A percentile compares a stretch with the other conserved stretches of the same genome.
Evolutionary conservation across 495 filamentous ascomycete species (phyloP).

Genomic region (Trichocladium uniseriatum): DNA sequence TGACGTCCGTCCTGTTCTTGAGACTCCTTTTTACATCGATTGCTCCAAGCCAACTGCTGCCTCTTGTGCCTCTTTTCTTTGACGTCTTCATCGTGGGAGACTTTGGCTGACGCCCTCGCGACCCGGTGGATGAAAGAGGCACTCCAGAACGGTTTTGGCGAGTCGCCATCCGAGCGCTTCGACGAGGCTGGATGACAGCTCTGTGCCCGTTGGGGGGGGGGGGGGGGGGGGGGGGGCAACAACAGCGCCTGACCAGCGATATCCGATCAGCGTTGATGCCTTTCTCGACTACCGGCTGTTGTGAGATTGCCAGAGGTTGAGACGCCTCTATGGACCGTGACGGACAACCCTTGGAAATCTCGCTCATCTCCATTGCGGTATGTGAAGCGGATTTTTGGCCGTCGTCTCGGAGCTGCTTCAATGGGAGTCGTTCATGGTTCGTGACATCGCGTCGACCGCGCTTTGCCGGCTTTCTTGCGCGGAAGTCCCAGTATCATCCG

Average conservation of each 20-base stretch:
- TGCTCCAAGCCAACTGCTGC: too few relatives aligned
- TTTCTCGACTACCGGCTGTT: neutral
- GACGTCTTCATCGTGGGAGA: too few relatives aligned
- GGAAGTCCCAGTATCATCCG: neutral
- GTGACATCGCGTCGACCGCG: neutral
- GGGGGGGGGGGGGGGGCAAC: too few relatives aligned
- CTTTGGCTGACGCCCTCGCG: neutral
- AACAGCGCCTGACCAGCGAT: neutral
- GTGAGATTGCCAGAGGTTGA: neutral
- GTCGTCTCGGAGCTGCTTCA: neutral
- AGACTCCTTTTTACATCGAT: neutral
- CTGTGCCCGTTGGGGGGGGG: neutral
- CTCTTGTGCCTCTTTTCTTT: too few relatives aligned
- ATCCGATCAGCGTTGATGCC: neutral
- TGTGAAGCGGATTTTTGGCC: neutral
- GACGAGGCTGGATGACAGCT: neutral
- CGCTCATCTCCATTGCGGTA: neutral
- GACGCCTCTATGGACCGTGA: neutral
- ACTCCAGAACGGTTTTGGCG: neutral
- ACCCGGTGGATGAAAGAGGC: neutral
- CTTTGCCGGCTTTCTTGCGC: neutral
- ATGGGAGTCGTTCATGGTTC: neutral
- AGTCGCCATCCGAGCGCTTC: constrained; percentile 1
- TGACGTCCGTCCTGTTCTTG: too few relatives aligned
- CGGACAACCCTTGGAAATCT: neutral